Conservation (phyloP, 352 stramenopile species). For the Globisporangium lucens region DNA sequence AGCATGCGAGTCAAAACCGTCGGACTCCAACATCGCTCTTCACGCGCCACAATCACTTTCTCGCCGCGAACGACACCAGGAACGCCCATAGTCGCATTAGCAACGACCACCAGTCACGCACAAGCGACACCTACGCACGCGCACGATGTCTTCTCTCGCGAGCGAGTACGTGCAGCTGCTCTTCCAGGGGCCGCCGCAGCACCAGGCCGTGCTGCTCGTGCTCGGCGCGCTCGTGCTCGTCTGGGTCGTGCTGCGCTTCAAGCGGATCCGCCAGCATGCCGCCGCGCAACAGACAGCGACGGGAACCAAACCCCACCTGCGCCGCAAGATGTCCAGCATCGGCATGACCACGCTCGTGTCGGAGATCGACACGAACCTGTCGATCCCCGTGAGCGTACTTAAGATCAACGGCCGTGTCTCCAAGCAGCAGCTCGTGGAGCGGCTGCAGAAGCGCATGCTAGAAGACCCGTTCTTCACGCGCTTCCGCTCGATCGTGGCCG, state of each 20-base stretch:
- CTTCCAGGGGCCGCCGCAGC: slow-evolving; percentile 15
- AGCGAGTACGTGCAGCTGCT: slow-evolving; percentile 14
- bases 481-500: slow-evolving; percentile 61
- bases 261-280: neutral
- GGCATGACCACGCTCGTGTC: slow-evolving; percentile 67
- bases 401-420: slow-evolving; percentile 48
- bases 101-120: neutral
- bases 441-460: slow-evolving; percentile 46
- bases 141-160: slow-evolving; percentile 1
- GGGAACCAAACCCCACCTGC: slow-evolving; percentile 25
- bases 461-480: slow-evolving; percentile 65
- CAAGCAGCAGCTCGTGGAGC: slow-evolving; percentile 40
- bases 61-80: neutral
- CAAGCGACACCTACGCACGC: neutral
- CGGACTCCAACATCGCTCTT: neutral
- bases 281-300: slow-evolving; percentile 17
- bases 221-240: slow-evolving; percentile 19
- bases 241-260: slow-evolving; percentile 15
- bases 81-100: neutral
- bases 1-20: neutral
- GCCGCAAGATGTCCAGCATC: slow-evolving; percentile 66
- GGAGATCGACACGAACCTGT: slow-evolving; percentile 73
- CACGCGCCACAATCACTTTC: neutral
- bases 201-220: slow-evolving; percentile 19
- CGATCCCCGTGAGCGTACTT: slow-evolving; percentile 68